Conservation (phyloP, 2,329 filamentous ascomycete genomes). For the Orbilia blumenaviensis region DNA sequence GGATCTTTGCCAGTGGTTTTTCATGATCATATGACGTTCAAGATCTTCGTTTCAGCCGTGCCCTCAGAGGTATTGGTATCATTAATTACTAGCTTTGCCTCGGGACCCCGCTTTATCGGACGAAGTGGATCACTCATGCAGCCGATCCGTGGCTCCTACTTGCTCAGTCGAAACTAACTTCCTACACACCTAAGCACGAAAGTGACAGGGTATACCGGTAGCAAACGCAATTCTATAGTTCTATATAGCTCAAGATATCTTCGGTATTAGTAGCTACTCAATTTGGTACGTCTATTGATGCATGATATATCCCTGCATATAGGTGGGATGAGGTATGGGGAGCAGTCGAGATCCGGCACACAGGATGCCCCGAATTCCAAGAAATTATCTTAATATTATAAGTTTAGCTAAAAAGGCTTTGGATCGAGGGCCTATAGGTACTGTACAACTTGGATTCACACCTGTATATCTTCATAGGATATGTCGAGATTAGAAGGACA, state of each 20-base stretch:
- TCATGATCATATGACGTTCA: background rate
- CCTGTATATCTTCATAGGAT: too few relatives aligned
- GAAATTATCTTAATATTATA: background rate
- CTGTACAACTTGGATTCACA: too few relatives aligned
- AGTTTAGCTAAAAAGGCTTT: too few relatives aligned
- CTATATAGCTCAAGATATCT: background rate
- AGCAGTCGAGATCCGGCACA: background rate
- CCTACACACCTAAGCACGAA: background rate
- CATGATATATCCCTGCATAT: slow-evolving; percentile 22
- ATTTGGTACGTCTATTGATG: background rate
- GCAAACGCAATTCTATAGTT: background rate
- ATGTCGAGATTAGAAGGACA: too few relatives aligned
- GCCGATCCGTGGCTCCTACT: slow-evolving; percentile 1
- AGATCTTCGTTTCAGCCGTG: slow-evolving; percentile 38
- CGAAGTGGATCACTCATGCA: background rate
- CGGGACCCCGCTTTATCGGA: slow-evolving; percentile 30
- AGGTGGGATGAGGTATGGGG: slow-evolving; percentile 34
- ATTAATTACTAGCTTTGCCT: slow-evolving; percentile 27
- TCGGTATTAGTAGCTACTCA: slow-evolving; percentile 28
- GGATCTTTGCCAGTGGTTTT: background rate
- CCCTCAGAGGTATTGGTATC: background rate
- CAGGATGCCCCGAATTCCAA: background rate
- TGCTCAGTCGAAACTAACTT: background rate
- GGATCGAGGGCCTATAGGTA: too few relatives aligned
- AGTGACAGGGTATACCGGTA: slow-evolving; percentile 10